Evolutionary conservation across 139 green algal species (phyloP), one percentile per base, ranked within the genome.

Genomic region (Parachlorella kessleri): DNA sequence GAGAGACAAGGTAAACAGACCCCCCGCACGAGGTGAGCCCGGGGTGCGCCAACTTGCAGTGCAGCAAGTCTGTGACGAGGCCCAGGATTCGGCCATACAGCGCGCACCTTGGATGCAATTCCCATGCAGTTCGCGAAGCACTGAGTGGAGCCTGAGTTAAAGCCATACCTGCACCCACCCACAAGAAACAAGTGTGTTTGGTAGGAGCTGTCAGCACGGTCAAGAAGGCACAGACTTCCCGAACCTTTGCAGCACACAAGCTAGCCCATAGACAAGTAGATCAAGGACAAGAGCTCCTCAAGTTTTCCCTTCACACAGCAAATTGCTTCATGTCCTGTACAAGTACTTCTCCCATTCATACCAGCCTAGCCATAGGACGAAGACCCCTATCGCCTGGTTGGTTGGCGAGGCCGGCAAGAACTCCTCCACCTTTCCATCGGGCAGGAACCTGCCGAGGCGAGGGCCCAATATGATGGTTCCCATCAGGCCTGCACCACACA

Each of bases 291-390:
- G n/a, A n/a, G n/a, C n/a, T n/a, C n/a, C n/a, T n/a, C n/a, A n/a
- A n/a, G n/a, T n/a, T n/a, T n/a, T n/a, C n/a, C n/a, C n/a, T n/a
- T n/a, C n/a, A n/a, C n/a, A n/a, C n/a, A n/a, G n/a, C n/a, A n/a
- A n/a, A n/a, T n/a, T n/a, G n/a, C n/a, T n/a, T n/a, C n/a, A n/a
- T n/a, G n/a, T n/a, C n/a, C n/a, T n/a, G n/a, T n/a, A n/a, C n/a
- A n/a, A n/a, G n/a, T n/a, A 9, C 48, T 59, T 9, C 48, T 14
- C 48, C 10, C 48, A 18, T n/a, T 14, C 66, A 42, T 36, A 78
- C 90, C 91, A 96, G 53, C 91, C 89, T 69, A 96, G 90, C 92
- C 92, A 96, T 41, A 94, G 86, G 41, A 93, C 84, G 81, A 96
- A 89, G 23, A 84, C 87, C 35, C 92, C 92, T 8, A 94, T 85